Base-by-base conservation (phyloP, 2,329 filamentous ascomycete species). In the Pezicula neosporulosa region DNA sequence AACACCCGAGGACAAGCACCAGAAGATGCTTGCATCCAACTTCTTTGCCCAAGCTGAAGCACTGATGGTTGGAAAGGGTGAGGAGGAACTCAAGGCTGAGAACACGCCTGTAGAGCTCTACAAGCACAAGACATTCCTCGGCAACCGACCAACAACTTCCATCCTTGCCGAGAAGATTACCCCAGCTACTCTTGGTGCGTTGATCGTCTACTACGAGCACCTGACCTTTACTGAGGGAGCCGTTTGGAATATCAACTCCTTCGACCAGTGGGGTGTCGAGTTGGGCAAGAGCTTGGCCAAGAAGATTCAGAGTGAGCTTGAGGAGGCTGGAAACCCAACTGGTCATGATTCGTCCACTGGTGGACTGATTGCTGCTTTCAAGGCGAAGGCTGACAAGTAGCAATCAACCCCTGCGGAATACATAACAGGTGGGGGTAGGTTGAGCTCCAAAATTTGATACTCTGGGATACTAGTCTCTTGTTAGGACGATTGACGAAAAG, bases 231-330 rank as follows among this genome's bases (percentile, higher is more conserved):
- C 90, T 36, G 94, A 99, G 77, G 94, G 94, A 65, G 93, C 92
- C 48, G 80, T 99, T 69, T 99, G 94, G 94, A 96, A 97, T 77
- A 96, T 99, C 80, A 99, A 99, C 83, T 91, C 87, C 67, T 99
- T 97, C 69, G 94, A 99, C 76, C 94, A 99, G 80, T 99, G 94
- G 94, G 94, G 94, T 75, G 94, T 99, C 42, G 94, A 99, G 80
- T 78, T 99, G 56, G 94, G 94, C 71, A 99, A 99, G 86, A 85
- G 87, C 38, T 77, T 99, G 60, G 94, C 94, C 56, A 97, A 93
- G 85, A 92, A 90, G 77, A 91, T 92, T 58, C 86, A 90, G 63
- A 72, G 73, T 66, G 94, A 99, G 79, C 81, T 99, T 53, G 91
- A 97, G 60, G 80, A 86, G 67, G 72, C 80, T n/a, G 89, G 83